A percentile compares a stretch with the other conserved stretches of the same genome.
Conservation (phyloP, 257 asterid genomes). For the Nicotiana knightiana region DNA sequence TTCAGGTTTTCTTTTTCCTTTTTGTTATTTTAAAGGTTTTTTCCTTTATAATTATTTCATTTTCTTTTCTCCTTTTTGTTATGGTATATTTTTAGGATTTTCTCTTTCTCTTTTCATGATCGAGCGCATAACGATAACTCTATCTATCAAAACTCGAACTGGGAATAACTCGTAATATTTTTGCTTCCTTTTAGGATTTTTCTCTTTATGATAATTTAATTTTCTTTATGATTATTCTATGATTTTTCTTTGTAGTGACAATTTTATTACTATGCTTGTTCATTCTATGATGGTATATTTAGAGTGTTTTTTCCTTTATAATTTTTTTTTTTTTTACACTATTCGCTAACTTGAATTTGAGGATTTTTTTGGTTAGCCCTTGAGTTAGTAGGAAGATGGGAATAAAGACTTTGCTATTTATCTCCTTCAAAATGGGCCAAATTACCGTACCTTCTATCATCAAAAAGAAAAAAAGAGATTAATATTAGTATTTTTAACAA, state of each 20-base stretch:
- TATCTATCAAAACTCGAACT: too few relatives aligned
- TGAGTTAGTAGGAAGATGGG: too few relatives aligned
- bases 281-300: neutral
- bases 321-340: too few relatives aligned
- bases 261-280: neutral
- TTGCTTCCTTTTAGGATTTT: neutral
- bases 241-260: neutral
- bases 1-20: neutral
- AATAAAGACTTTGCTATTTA: too few relatives aligned
- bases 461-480: too few relatives aligned
- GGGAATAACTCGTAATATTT: too few relatives aligned
- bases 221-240: neutral
- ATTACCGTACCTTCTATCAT: too few relatives aligned
- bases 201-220: neutral
- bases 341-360: too few relatives aligned
- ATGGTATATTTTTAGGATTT: neutral
- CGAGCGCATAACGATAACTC: too few relatives aligned
- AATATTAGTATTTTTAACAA: too few relatives aligned
- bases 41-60: neutral
- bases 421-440: neutral
- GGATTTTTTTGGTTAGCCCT: neutral
- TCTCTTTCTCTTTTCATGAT: neutral
- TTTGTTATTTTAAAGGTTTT: neutral
- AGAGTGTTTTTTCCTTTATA: neutral
- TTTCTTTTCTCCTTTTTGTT: neutral